A percentile compares a stretch with the other conserved stretches of the same genome.
Evolutionary conservation across 176 grass and related monocot genomes (phyloP).

Genomic region (Tillandsia fasciculata): DNA sequence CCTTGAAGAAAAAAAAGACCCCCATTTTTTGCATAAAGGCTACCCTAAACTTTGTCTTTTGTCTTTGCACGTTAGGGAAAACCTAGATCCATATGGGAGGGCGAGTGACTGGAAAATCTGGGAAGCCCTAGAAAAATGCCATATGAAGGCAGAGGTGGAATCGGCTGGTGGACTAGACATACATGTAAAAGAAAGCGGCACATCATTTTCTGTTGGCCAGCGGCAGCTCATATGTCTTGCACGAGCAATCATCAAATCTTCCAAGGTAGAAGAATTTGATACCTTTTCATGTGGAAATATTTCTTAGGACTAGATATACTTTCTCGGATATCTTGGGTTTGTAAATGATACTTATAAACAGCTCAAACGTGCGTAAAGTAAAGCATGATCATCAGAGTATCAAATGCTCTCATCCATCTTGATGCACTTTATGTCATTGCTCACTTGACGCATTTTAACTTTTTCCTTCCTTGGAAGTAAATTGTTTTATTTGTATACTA

Average conservation of each 20-base stretch:
- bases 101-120: conserved; percentile 58
- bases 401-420: neutral
- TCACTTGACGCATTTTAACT: neutral
- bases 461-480: neutral
- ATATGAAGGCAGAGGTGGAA: conserved; percentile 72
- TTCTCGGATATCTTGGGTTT: too few relatives aligned
- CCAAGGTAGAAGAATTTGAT: conserved; percentile 42
- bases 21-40: neutral
- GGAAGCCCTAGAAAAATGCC: conserved; percentile 93
- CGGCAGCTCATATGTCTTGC: conserved; percentile 79
- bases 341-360: too few relatives aligned
- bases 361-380: too few relatives aligned
- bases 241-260: conserved; percentile 79
- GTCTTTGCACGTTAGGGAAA: conserved; percentile 44
- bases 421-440: neutral
- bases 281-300: neutral
- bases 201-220: conserved; percentile 83
- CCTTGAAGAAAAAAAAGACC: too few relatives aligned
- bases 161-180: conserved; percentile 67
- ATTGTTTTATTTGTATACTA: conserved; percentile 5
- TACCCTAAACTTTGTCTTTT: conserved; percentile 6
- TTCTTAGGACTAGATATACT: neutral
- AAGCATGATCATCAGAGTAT: neutral
- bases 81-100: conserved; percentile 69
- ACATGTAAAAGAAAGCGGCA: conserved; percentile 64